Percentiles rank a stretch among this genome's conserved stretches.
These are phyloP conservation scores for Moesziomyces antarcticus DNA, from an alignment of 1,284 basidiomycete genomes.

Conservation along the genomic window DNA sequence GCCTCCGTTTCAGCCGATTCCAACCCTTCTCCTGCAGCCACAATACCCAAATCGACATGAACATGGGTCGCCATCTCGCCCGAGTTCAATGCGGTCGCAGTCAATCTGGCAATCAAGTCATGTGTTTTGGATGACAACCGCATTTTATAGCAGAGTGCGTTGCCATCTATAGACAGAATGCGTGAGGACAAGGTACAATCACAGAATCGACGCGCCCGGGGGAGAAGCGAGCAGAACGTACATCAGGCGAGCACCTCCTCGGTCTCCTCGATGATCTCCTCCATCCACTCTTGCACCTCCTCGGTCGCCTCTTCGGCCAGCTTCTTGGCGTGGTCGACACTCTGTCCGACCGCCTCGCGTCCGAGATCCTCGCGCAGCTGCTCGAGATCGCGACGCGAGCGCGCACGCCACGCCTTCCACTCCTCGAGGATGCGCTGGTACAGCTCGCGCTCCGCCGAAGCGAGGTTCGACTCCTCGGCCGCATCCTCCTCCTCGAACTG, in stretches of 20 bases:
- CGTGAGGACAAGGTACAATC: background rate
- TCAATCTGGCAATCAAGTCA: background rate
- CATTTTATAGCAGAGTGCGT: too few relatives aligned
- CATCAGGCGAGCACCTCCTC: constrained; percentile 58
- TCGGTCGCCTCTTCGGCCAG: constrained; percentile 62
- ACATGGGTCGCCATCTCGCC: background rate
- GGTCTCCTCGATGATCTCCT: constrained; percentile 67
- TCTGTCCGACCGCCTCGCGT: constrained; percentile 39
- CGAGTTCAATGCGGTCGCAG: background rate
- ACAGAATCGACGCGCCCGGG: background rate
- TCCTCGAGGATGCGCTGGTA: constrained; percentile 93
- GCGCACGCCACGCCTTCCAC: constrained; percentile 91
- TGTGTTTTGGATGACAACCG: background rate
- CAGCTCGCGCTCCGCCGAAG: constrained; percentile 89
- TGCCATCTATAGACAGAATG: too few relatives aligned
- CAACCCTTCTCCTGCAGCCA: constrained; percentile 2
- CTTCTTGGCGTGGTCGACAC: constrained; percentile 53
- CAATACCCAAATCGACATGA: constrained; percentile 15
- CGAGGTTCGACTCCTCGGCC: constrained; percentile 91
- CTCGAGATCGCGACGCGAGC: constrained; percentile 54
- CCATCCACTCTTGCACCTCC: constrained; percentile 68
- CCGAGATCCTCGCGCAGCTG: constrained; percentile 52
- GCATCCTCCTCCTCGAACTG: constrained; percentile 97
- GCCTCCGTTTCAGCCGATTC: constrained; percentile 3
- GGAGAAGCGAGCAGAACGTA: background rate